A percentile compares a stretch with the other conserved stretches of the same genome.
Conservation (phyloP, 169 alveolate species). For the Cryptosporidium sp. region DNA sequence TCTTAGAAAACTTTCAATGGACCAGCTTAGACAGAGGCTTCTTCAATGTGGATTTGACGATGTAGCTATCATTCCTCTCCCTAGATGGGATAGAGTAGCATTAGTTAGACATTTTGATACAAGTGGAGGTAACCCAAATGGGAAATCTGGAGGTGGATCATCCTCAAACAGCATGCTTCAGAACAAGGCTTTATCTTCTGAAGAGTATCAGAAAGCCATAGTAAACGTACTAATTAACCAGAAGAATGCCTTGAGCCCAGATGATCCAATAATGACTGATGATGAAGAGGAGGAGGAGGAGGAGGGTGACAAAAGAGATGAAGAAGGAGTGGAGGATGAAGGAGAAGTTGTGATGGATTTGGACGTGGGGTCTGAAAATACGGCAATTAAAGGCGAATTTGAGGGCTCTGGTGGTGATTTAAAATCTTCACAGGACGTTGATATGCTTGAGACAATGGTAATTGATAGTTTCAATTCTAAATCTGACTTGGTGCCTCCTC, state of each 20-base stretch:
- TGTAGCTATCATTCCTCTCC: conserved; percentile 85
- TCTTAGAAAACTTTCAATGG: conserved; percentile 88
- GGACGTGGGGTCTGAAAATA: conserved; percentile 6
- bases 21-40: conserved; percentile 84
- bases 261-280: conserved; percentile 83
- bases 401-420: conserved; percentile 15
- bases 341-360: conserved; percentile 76
- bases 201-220: conserved; percentile 84
- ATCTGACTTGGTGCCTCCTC: not conserved
- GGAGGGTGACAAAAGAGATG: conserved; percentile 75
- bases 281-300: conserved; percentile 79
- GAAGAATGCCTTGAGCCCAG: conserved; percentile 82
- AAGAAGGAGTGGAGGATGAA: conserved; percentile 49
- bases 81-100: conserved; percentile 91
- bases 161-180: conserved; percentile 5
- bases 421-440: not conserved
- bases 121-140: conserved; percentile 28
- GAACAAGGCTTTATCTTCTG: conserved; percentile 82
- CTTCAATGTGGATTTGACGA: conserved; percentile 86
- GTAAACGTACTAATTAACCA: conserved; percentile 81
- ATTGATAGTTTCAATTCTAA: not conserved
- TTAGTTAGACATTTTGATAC: conserved; percentile 84
- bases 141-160: conserved; percentile 8
- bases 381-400: not conserved
- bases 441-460: not conserved